Base-by-base conservation (phyloP, 208 protist species). In the Histomonas meleagridis region DNA sequence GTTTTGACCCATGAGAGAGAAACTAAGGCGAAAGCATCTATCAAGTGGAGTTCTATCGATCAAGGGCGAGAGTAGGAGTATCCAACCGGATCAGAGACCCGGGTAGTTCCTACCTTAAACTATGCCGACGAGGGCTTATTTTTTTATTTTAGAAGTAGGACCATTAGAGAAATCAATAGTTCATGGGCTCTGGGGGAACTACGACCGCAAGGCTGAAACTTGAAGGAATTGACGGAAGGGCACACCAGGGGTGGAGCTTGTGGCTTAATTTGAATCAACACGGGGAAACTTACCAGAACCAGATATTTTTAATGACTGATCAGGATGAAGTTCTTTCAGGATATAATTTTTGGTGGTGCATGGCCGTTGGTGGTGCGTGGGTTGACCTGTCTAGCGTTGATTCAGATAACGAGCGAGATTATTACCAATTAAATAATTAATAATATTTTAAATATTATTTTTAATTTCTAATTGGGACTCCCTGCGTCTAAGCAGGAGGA, bases 161-260 rank as follows among this genome's bases (percentile, higher is more conserved):
- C n/a, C 92, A 78, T 93, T 94, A 49, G 78, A 95, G 93, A 94
- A 96, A 96, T 95, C 93, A 94, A 94, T 94, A 96, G 95, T 94
- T 43, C 94, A 95, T 95, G 94, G 94, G 93, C 93, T 96, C 94
- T 91, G 95, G 94, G 95, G 95, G 95, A 92, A 95, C 93, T 96
- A 96, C 95, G 94, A 92, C 95, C 95, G 95, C 95, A 96, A 96
- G 94, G 92, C 92, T 95, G 95, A 96, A 96, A 96, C 95, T 96
- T 96, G 95, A 96, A 96, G 95, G 95, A 95, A 95, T 96, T 96
- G 95, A 96, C 95, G 95, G 95, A 96, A 95, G 94, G 94, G 94
- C 94, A 95, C 95, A 95, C 94, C 90, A 95, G 94, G 92, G 92
- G 94, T 96, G 94, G 95, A 96, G 94, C 94, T 93, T 95, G 95